Evolutionary conservation across 805 yeast genomes (phyloP).

Genomic region (Saccharomycopsis sp.): DNA sequence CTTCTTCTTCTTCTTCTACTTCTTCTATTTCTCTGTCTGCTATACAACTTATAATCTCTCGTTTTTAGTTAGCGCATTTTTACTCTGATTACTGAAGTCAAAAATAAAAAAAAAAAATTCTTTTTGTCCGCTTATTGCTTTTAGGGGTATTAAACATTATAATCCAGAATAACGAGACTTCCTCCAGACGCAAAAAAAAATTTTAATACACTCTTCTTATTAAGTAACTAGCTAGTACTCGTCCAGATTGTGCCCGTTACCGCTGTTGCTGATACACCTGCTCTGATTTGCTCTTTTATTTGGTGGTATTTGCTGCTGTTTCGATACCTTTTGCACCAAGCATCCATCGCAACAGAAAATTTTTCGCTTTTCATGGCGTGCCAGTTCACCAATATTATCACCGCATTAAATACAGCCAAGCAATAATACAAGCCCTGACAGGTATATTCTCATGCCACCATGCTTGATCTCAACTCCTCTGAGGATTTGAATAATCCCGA

Average conservation of each 20-base stretch:
- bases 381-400: too few species aligned
- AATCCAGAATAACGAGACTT: not conserved
- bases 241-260: too few species aligned
- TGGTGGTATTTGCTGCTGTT: too few species aligned
- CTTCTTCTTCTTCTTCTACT: not conserved
- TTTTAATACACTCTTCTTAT: not conserved
- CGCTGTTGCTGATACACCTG: not conserved
- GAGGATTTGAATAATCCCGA: constrained; percentile 5
- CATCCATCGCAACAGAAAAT: too few species aligned
- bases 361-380: too few species aligned
- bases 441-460: not conserved
- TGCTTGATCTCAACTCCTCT: constrained; percentile 13
- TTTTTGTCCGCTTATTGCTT: not conserved
- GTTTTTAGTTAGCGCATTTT: not conserved
- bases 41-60: not conserved
- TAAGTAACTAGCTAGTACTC: too few species aligned
- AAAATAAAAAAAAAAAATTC: not conserved
- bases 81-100: not conserved
- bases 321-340: too few species aligned
- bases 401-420: not conserved
- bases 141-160: not conserved
- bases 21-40: not conserved
- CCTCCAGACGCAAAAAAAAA: not conserved
- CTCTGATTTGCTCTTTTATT: too few species aligned
- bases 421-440: not conserved